Percentiles rank a stretch among this genome's conserved stretches.
Evolutionary conservation across 495 filamentous ascomycete genomes (phyloP).

Genomic region (Hyaloscypha finlandica): DNA sequence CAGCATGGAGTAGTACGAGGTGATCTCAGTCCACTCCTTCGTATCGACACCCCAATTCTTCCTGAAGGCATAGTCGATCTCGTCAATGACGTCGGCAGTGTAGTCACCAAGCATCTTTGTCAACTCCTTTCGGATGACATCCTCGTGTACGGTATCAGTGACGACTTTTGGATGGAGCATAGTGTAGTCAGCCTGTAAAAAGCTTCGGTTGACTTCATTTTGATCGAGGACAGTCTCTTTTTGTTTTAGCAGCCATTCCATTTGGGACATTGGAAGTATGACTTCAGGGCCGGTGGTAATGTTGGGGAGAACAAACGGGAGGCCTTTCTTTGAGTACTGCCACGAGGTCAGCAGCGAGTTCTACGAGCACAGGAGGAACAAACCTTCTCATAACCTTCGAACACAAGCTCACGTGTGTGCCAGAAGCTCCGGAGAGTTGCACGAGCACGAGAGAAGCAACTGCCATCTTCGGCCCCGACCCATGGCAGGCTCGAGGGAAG

Average conservation of each 20-base stretch:
- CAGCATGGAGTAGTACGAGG: conserved; percentile 43
- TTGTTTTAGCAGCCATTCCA: conserved; percentile 46
- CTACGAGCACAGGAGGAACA: background rate
- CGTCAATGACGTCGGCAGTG: conserved; percentile 43
- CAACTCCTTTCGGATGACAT: conserved; percentile 40
- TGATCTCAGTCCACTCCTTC: conserved; percentile 38
- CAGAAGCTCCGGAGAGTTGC: conserved; percentile 13
- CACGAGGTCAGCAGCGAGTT: background rate
- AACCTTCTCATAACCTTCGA: conserved; percentile 22
- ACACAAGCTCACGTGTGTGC: conserved; percentile 10
- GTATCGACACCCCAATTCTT: conserved; percentile 37
- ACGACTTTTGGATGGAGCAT: conserved; percentile 39
- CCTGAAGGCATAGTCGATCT: conserved; percentile 40
- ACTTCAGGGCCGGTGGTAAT: conserved; percentile 44
- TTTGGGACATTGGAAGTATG: conserved; percentile 43
- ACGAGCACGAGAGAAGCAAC: conserved; percentile 4
- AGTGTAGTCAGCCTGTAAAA: conserved; percentile 44
- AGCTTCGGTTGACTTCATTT: conserved; percentile 39
- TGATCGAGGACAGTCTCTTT: conserved; percentile 43
- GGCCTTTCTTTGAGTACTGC: conserved; percentile 42
- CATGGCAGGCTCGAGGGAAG: conserved; percentile 13
- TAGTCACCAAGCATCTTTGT: conserved; percentile 44
- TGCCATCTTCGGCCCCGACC: conserved; percentile 7
- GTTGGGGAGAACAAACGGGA: conserved; percentile 44
- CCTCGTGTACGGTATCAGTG: conserved; percentile 38